Evolutionary conservation across 306 rosid species (phyloP).

Genomic region (Castanea mollissima): DNA sequence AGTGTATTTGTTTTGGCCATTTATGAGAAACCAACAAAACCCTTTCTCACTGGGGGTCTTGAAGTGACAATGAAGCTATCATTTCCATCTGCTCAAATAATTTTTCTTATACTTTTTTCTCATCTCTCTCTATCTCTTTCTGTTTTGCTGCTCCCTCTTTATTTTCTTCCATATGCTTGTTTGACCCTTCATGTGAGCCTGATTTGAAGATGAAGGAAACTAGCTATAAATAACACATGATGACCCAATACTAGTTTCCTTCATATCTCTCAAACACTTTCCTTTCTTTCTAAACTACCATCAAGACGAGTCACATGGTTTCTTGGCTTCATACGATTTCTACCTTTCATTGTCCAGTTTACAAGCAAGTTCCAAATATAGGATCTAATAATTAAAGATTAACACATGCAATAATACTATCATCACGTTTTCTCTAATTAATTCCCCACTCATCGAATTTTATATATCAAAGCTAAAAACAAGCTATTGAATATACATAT

Average conservation of each 20-base stretch:
- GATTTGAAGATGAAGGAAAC: conserved; percentile 51
- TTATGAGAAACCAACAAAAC: conserved; percentile 55
- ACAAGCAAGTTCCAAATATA: conserved; percentile 48
- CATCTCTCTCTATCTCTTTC: neutral
- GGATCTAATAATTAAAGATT: conserved; percentile 29
- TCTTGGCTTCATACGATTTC: conserved; percentile 28
- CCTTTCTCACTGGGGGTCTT: conserved; percentile 30
- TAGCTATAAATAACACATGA: conserved; percentile 28
- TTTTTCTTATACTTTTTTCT: neutral
- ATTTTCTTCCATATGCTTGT: conserved; percentile 3
- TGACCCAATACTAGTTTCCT: conserved; percentile 39
- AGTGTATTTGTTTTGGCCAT: conserved; percentile 50
- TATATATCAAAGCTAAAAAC: neutral
- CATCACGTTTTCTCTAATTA: conserved; percentile 28
- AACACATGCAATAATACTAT: conserved; percentile 44
- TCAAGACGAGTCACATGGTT: conserved; percentile 71
- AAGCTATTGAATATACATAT: neutral
- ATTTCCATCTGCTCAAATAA: neutral
- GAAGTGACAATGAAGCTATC: conserved; percentile 28
- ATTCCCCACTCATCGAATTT: neutral
- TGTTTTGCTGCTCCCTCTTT: neutral
- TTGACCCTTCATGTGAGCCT: conserved; percentile 38
- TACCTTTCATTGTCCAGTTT: conserved; percentile 40
- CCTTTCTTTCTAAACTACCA: conserved; percentile 60
- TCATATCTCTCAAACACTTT: conserved; percentile 36